A percentile compares a stretch with the other conserved stretches of the same genome.
These are phyloP conservation scores for Umbelopsis vinacea DNA, from an alignment of 192 early-diverging fungal genomes.

Conservation along the genomic window DNA sequence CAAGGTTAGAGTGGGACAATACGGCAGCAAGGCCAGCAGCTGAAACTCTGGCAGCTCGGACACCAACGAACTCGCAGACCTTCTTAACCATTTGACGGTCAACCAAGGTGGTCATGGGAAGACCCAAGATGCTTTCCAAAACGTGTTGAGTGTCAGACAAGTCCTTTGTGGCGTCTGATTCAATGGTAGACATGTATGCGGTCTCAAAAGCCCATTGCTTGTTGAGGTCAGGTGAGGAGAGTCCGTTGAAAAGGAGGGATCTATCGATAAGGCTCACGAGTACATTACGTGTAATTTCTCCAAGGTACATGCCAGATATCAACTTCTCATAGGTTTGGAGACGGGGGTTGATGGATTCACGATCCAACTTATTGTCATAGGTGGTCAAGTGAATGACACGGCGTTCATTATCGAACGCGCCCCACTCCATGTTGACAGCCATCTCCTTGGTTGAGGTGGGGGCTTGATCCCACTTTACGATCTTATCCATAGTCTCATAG, in stretches of 20 bases:
- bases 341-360: conserved; percentile 52
- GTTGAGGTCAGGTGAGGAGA: conserved; percentile 57
- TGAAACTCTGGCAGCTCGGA: conserved; percentile 74
- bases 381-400: conserved; percentile 72
- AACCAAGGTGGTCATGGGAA: conserved; percentile 61
- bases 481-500: conserved; percentile 55
- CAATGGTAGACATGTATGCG: conserved; percentile 65
- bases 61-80: conserved; percentile 78
- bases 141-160: conserved; percentile 62
- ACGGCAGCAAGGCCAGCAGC: conserved; percentile 50
- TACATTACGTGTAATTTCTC: conserved; percentile 77
- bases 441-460: conserved; percentile 50
- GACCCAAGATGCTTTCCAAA: conserved; percentile 64
- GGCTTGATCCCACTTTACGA: conserved; percentile 42
- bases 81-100: conserved; percentile 78
- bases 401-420: conserved; percentile 78
- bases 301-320: conserved; percentile 88
- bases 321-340: conserved; percentile 84
- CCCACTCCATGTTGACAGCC: conserved; percentile 94
- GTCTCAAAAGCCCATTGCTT: conserved; percentile 69
- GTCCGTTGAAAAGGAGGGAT: conserved; percentile 71
- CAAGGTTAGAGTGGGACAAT: conserved; percentile 18
- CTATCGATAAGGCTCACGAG: conserved; percentile 75
- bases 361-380: conserved; percentile 80
- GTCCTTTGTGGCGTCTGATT: conserved; percentile 61